Evolutionary conservation across 2,329 filamentous ascomycete species (phyloP).

Genomic region (Ophiosphaerella herpotricha): DNA sequence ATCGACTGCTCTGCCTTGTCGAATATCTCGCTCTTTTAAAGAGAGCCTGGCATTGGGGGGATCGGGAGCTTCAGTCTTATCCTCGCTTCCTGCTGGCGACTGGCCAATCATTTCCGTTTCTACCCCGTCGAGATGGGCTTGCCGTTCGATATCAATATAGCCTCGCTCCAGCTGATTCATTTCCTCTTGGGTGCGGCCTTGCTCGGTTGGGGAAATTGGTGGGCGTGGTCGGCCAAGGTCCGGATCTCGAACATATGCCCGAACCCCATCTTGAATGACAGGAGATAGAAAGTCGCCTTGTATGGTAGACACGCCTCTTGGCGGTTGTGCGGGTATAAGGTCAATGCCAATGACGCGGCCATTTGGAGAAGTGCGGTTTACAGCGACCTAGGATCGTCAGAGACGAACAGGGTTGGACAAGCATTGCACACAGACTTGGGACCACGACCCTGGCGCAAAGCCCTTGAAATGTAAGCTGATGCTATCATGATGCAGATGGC

Average conservation of each 20-base stretch:
- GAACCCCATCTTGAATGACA: conserved; percentile 74
- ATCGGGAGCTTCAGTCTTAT: conserved; percentile 32
- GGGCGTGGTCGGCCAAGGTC: conserved; percentile 59
- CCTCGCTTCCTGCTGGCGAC: conserved; percentile 7
- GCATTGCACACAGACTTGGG: conserved; percentile 50
- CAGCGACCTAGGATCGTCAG: conserved; percentile 67
- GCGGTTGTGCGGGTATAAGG: conserved; percentile 88
- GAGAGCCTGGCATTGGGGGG: conserved; percentile 31
- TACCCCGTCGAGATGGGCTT: conserved; percentile 43
- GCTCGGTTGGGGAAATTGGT: conserved; percentile 30
- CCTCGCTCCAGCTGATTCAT: conserved; percentile 55
- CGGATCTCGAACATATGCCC: conserved; percentile 72
- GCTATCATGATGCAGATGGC: background rate
- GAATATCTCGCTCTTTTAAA: conserved; percentile 42
- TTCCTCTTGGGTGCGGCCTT: conserved; percentile 44
- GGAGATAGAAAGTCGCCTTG: conserved; percentile 90
- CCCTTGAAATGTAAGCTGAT: conserved; percentile 56
- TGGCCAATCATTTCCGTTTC: conserved; percentile 23
- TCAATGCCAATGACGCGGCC: conserved; percentile 91
- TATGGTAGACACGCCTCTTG: conserved; percentile 87
- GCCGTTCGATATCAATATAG: conserved; percentile 69
- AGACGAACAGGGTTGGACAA: background rate
- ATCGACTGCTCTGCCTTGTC: conserved; percentile 70
- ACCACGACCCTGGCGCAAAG: conserved; percentile 72
- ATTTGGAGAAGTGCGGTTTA: conserved; percentile 73